These are phyloP conservation scores for Magnolia officinalis DNA, from an alignment of 164 flowering plant species.

Conservation along the genomic window DNA sequence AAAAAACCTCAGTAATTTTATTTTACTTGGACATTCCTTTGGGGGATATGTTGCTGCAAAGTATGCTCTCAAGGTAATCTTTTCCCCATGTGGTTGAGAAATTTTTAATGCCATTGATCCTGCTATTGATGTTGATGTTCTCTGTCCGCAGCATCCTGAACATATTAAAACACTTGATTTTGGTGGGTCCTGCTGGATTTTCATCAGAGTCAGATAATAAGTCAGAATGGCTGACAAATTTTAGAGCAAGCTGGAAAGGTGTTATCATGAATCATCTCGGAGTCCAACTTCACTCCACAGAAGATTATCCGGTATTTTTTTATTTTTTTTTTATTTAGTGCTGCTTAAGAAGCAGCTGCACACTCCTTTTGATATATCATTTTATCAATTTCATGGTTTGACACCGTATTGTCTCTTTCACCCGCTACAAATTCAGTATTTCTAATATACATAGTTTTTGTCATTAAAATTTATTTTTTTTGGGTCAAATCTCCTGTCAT, in stretches of 20 bases:
- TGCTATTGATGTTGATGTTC: conserved; percentile 12
- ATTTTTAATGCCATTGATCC: neutral
- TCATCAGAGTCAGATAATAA: conserved; percentile 58
- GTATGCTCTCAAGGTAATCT: conserved; percentile 88
- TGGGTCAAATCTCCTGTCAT: too few relatives aligned
- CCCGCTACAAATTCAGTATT: too few relatives aligned
- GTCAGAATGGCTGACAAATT: conserved; percentile 55
- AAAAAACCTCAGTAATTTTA: conserved; percentile 79
- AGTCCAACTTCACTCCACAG: conserved; percentile 91
- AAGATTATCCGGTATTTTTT: conserved; percentile 62
- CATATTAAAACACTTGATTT: conserved; percentile 82
- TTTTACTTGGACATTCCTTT: conserved; percentile 95
- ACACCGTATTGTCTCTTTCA: too few relatives aligned
- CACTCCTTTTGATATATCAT: neutral
- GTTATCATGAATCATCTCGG: conserved; percentile 77
- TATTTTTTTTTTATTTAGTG: neutral
- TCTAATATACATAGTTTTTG: too few relatives aligned
- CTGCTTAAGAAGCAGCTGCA: neutral
- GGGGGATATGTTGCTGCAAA: conserved; percentile 98
- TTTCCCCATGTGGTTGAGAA: neutral
- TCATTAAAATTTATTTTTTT: too few relatives aligned
- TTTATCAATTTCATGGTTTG: too few relatives aligned
- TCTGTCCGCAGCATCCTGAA: conserved; percentile 74
- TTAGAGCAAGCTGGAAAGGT: conserved; percentile 94
- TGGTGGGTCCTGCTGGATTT: conserved; percentile 94